Conservation (phyloP, 306 rosid genomes). For the Inga oerstediana region DNA sequence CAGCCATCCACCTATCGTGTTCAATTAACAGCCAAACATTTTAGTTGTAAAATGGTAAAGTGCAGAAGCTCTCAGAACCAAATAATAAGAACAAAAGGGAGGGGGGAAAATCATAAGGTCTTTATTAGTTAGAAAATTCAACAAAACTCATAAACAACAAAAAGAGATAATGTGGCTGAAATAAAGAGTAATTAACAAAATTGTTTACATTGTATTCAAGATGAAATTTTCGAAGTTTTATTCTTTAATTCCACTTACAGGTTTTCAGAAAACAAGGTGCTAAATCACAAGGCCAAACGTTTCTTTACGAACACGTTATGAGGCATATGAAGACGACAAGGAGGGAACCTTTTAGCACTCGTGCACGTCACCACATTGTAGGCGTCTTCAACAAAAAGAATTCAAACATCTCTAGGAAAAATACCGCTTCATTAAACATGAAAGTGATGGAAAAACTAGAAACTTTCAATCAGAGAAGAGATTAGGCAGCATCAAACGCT, state of each 20-base stretch:
- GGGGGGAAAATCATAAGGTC: neutral
- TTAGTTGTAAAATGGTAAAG: slow-evolving; percentile 19
- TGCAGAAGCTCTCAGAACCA: neutral
- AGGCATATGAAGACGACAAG: neutral
- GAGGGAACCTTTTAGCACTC: neutral
- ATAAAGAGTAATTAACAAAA: neutral
- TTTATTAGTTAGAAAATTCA: neutral
- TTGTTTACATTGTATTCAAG: neutral
- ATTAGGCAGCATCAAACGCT: slow-evolving; percentile 8
- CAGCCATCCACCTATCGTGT: slow-evolving; percentile 85
- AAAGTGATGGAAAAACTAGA: neutral
- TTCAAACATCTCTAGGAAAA: neutral
- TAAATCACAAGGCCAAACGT: neutral
- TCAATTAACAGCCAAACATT: slow-evolving; percentile 25
- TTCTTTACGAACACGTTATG: neutral
- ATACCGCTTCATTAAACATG: neutral
- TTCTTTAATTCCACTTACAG: neutral
- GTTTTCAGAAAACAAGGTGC: neutral
- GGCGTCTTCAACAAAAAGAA: neutral
- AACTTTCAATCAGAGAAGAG: neutral
- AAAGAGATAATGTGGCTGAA: neutral
- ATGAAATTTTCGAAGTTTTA: neutral
- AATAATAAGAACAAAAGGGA: slow-evolving; percentile 19
- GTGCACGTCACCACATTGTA: neutral
- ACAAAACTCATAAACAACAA: neutral